phyloP scores from a whole-genome alignment of 768 basidiomycete genomes.

The Lactarius psammicola region DNA sequence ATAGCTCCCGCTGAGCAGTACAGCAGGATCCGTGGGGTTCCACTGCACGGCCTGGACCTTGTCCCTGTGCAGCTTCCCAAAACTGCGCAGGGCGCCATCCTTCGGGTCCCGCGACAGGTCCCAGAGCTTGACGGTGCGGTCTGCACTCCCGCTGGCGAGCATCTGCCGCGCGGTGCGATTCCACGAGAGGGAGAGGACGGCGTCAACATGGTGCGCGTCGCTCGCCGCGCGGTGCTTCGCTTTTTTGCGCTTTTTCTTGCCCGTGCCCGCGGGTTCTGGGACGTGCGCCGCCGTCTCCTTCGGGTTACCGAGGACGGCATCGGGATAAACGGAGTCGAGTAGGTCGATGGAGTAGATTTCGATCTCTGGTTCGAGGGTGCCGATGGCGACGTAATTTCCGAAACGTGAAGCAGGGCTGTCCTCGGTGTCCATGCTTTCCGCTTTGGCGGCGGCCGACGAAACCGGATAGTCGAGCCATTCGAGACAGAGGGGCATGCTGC shows the following conservation, averaged over 20 bases:
- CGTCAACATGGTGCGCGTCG: conserved; percentile 83
- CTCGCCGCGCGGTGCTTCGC: conserved; percentile 60
- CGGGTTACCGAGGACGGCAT: conserved; percentile 86
- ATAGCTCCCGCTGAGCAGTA: conserved; percentile 89
- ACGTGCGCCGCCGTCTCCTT: conserved; percentile 79
- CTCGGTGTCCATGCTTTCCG: conserved; percentile 32
- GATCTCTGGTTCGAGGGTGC: conserved; percentile 95
- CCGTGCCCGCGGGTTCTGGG: conserved; percentile 79
- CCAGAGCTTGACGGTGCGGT: conserved; percentile 97
- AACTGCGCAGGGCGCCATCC: conserved; percentile 76
- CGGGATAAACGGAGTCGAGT: conserved; percentile 92
- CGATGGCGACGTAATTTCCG: conserved; percentile 94
- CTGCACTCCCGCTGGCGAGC: conserved; percentile 89
- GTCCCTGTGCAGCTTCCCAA: conserved; percentile 78
- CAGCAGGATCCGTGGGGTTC: conserved; percentile 86
- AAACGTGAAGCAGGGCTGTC: conserved; percentile 38
- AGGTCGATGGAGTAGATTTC: conserved; percentile 98
- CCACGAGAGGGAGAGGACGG: conserved; percentile 92
- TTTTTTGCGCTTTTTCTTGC: conserved; percentile 96
- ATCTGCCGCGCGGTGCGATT: conserved; percentile 87
- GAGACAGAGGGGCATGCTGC: conserved; percentile 95
- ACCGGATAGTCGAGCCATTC: conserved; percentile 99
- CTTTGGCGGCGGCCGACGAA: conserved; percentile 42
- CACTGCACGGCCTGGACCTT: conserved; percentile 97
- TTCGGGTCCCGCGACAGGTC: conserved; percentile 74